Evolutionary conservation across 2,329 filamentous ascomycete genomes (phyloP), one percentile per base, ranked within the genome.

Genomic region (Calonectria pauciramosa): DNA sequence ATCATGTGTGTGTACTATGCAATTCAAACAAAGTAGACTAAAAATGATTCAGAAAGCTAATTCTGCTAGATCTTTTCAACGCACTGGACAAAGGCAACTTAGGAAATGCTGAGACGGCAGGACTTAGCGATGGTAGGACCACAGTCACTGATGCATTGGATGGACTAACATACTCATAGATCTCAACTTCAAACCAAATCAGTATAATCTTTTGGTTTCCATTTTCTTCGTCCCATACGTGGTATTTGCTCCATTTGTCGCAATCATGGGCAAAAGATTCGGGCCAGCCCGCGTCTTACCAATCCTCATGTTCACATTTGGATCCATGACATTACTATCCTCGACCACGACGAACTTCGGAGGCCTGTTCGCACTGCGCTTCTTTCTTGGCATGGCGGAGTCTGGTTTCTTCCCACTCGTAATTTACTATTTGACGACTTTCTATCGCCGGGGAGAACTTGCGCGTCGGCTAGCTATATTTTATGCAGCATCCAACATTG

Each of bases 391-490:
- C 3, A 85, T 86, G 60, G 80, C 80, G 14, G 89, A 90, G 79
- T 88, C 88, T 1, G 88, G 87, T 0, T 90, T 89, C 80, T 89
- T 88, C 66, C 85, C 87, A 0, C 86, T 87, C 0, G 85, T 86
- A 0, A 86, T 89, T 0, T 89, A 88, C 71, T 90, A 80, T 60
- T 71, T 79, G 30, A 76, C 88, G 0, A 78, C 88, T 0, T 89
- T 89, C 70, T 94, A 94, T 78, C 93, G 91, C 0, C 87, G 91
- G n/a, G 90, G 90, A 75, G 93, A 93, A 79, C 84, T 93, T 0
- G 90, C 88, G 6, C 86, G 92, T 28, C 86, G 91, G 20, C 92
- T 91, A 34, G 90, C 91, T 5, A 85, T 92, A 5, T 86, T 84
- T 26, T 84, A 88, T 54, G 91, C 91, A 0, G 93, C 92, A 0